These are phyloP conservation scores for Paecilomyces niveus DNA, from an alignment of 2,329 filamentous ascomycete genomes.

Conservation along the genomic window DNA sequence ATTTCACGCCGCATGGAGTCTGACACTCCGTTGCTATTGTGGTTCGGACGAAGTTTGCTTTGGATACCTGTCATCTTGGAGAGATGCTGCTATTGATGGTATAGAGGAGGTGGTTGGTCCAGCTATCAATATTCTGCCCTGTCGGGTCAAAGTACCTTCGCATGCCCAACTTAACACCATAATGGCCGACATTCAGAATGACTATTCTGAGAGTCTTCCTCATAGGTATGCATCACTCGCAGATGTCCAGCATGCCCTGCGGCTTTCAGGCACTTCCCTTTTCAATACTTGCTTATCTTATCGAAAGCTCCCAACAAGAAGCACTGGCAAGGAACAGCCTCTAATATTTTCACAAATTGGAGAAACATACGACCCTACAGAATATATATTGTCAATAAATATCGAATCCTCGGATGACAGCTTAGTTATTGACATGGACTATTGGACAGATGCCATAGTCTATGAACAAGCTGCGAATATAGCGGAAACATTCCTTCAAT, in stretches of 20 bases:
- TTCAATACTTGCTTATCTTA: slow-evolving; percentile 46
- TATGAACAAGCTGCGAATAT: slow-evolving; percentile 32
- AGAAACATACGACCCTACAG: slow-evolving; percentile 41
- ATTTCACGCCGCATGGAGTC: slow-evolving; percentile 67
- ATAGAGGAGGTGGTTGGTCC: slow-evolving; percentile 41
- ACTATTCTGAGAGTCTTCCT: slow-evolving; percentile 40
- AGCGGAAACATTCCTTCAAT: slow-evolving; percentile 29
- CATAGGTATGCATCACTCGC: slow-evolving; percentile 39
- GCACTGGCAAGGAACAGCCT: slow-evolving; percentile 12
- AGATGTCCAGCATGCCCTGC: slow-evolving; percentile 41
- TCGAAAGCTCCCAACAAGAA: slow-evolving; percentile 31
- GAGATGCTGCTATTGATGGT: slow-evolving; percentile 33
- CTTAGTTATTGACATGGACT: slow-evolving; percentile 32
- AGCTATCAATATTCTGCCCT: slow-evolving; percentile 41
- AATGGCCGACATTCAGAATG: slow-evolving; percentile 36
- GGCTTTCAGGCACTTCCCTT: slow-evolving; percentile 29
- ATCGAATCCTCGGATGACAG: slow-evolving; percentile 39
- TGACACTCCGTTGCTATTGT: slow-evolving; percentile 53
- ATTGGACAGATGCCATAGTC: slow-evolving; percentile 35
- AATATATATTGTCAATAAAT: slow-evolving; percentile 43
- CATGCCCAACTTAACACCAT: slow-evolving; percentile 28
- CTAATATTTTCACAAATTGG: slow-evolving; percentile 33
- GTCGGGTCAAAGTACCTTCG: slow-evolving; percentile 32
- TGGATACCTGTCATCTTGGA: slow-evolving; percentile 36
- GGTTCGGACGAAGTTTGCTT: slow-evolving; percentile 63